Evolutionary conservation across 805 yeast genomes (phyloP), one percentile per base, ranked within the genome.

Genomic region (Kuraishia borneana): DNA sequence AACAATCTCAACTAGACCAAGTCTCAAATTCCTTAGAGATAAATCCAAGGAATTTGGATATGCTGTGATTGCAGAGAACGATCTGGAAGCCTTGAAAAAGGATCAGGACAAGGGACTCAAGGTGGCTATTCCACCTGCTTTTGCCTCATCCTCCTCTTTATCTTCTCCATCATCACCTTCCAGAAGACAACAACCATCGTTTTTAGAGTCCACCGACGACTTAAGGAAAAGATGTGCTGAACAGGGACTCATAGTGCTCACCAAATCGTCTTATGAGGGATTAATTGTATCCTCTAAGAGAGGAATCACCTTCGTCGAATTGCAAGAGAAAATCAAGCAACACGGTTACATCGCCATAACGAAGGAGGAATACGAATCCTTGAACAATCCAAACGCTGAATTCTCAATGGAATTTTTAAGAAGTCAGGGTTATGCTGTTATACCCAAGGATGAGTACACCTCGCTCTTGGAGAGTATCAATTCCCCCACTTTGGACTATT

Each of bases 251-350:
- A 37, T 49, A 22, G 52, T 48, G 1, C 21, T 49, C 13, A 46
- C 54, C 7, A 46, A 44, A 26, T 45, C 52, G 1, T 38, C 52
- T 0, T 47, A 49, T 26, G 52, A 47, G 16, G 44, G 52, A 33
- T 35, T 48, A 21, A 41, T 49, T 19, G 50, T 47, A n/a, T 46
- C 54, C 7, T 46, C 50, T 3, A 47, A 47, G 30, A 42, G 53
- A 34, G 41, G 49, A 5, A 37, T 48, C 12, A 48, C 53, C 4
- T 35, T 40, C 13, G 53, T 47, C 10, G 53, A 48, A 31, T 32
- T 48, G 23, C 22, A 39, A 21, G 53, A 46, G 14, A 46, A 48
- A 39, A 44, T 46, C 10, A 48, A 48, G n/a, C 44, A 45, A 29
- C 35, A 44, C 8, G 51, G 48, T 17, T 41, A 44, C 43, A 37